phyloP scores from a whole-genome alignment of 2,329 filamentous ascomycete genomes.

The Chaetomiaceae sp. region DNA sequence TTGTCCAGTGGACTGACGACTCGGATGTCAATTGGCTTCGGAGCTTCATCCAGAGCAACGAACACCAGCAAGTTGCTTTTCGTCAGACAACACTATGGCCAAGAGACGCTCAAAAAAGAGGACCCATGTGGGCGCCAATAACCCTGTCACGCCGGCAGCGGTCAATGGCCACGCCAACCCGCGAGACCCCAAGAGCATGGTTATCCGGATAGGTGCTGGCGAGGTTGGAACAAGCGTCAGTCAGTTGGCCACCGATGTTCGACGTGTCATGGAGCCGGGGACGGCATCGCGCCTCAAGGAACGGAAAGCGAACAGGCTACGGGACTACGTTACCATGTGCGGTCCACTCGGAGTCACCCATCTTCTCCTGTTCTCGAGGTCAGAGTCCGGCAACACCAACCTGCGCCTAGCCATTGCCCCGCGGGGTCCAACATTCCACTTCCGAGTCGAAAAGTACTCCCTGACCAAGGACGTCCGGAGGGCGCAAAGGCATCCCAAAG shows the following conservation, averaged over 20 bases:
- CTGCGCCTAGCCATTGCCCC: slow-evolving; percentile 83
- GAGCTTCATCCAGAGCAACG: slow-evolving; percentile 17
- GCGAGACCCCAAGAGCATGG: slow-evolving; percentile 89
- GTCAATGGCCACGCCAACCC: slow-evolving; percentile 58
- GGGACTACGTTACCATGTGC: slow-evolving; percentile 93
- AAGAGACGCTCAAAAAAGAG: slow-evolving; percentile 81
- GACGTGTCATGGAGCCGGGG: slow-evolving; percentile 91
- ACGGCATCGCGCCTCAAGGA: slow-evolving; percentile 88
- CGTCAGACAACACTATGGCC: slow-evolving; percentile 56
- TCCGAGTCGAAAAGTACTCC: slow-evolving; percentile 91
- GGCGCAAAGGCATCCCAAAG: slow-evolving; percentile 76
- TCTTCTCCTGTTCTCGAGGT: slow-evolving; percentile 87
- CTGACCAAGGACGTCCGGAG: slow-evolving; percentile 85
- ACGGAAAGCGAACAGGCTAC: slow-evolving; percentile 78
- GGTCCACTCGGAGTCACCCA: slow-evolving; percentile 91
- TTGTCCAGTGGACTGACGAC: not conserved
- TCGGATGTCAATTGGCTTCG: slow-evolving; percentile 14
- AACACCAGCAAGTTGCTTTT: slow-evolving; percentile 17
- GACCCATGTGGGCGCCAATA: slow-evolving; percentile 69
- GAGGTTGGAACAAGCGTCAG: slow-evolving; percentile 89
- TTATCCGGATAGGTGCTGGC: slow-evolving; percentile 91
- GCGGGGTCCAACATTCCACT: slow-evolving; percentile 87
- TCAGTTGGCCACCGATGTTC: slow-evolving; percentile 86
- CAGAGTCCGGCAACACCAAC: slow-evolving; percentile 86
- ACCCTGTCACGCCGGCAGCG: slow-evolving; percentile 47